Conservation (phyloP, 139 green algal species). For the Eudorina sp. region DNA sequence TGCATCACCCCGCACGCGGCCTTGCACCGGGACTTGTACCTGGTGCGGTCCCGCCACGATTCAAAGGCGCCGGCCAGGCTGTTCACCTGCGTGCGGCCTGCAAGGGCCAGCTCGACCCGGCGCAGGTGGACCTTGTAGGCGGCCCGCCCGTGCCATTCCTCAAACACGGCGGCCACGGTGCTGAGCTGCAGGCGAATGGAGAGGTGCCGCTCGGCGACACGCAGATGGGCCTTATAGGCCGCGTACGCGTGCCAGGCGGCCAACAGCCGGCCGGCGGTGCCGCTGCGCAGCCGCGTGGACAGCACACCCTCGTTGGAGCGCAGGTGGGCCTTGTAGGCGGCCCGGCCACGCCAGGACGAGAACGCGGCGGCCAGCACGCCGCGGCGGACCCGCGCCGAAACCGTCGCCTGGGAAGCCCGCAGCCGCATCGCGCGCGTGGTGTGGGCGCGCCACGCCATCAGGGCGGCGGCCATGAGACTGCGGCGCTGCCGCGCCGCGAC, state of each 20-base stretch:
- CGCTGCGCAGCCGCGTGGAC: background rate
- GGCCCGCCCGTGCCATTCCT: background rate
- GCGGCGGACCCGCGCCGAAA: background rate
- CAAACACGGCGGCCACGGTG: background rate
- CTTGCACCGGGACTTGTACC: background rate
- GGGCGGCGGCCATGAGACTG: background rate
- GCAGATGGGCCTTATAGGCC: background rate
- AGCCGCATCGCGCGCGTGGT: background rate
- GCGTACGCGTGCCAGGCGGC: background rate
- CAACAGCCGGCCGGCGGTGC: background rate
- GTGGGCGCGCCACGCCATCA: background rate
- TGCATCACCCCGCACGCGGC: background rate
- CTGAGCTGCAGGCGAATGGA: background rate
- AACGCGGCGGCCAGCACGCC: background rate
- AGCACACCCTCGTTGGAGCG: background rate
- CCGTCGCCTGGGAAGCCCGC: background rate
- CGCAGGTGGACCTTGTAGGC: background rate
- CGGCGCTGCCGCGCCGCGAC: background rate
- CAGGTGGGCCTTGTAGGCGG: background rate
- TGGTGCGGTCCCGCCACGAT: background rate
- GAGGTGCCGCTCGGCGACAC: background rate
- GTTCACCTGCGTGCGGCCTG: background rate
- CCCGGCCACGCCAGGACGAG: background rate
- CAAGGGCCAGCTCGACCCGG: background rate
- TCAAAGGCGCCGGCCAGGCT: background rate